Conservation (phyloP, 2,329 filamentous ascomycete genomes). For the Leptodontidium sp. region DNA sequence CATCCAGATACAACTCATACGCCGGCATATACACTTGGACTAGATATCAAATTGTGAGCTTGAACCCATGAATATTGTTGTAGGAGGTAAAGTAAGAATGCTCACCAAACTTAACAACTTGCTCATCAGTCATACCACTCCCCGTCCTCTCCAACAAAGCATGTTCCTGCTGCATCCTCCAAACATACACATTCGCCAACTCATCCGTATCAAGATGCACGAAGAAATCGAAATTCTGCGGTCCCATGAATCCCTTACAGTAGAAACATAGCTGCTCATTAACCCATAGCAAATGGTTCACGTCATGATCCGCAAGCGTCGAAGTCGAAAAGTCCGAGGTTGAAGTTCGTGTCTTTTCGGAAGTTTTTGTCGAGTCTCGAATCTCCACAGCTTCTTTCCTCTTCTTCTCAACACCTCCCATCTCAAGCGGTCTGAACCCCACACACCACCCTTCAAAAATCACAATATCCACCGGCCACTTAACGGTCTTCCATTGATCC, state of each 20-base stretch:
- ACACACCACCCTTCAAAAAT: slow-evolving; percentile 25
- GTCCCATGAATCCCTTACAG: slow-evolving; percentile 14
- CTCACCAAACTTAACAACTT: slow-evolving; percentile 21
- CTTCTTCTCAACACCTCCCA: background rate
- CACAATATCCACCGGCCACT: slow-evolving; percentile 2
- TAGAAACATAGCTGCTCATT: background rate
- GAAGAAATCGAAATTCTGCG: slow-evolving; percentile 17
- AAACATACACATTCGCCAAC: slow-evolving; percentile 21
- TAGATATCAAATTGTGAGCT: background rate
- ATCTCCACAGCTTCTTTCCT: background rate
- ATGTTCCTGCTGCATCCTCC: slow-evolving; percentile 19
- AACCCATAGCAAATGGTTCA: slow-evolving; percentile 11
- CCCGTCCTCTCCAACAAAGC: slow-evolving; percentile 1
- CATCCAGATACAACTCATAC: slow-evolving; percentile 16
- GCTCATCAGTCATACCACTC: slow-evolving; percentile 14
- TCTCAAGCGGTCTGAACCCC: slow-evolving; percentile 6
- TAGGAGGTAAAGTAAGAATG: background rate
- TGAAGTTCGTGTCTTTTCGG: no score
- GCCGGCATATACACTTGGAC: slow-evolving; percentile 22
- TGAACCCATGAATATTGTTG: background rate
- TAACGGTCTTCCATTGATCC: background rate
- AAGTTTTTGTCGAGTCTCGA: background rate
- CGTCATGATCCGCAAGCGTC: slow-evolving; percentile 6
- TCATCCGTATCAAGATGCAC: slow-evolving; percentile 18
- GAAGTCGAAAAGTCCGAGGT: slow-evolving; percentile 12